Evolutionary conservation across 73 alveolate genomes (phyloP).

Genomic region (Uronychia setigera): DNA sequence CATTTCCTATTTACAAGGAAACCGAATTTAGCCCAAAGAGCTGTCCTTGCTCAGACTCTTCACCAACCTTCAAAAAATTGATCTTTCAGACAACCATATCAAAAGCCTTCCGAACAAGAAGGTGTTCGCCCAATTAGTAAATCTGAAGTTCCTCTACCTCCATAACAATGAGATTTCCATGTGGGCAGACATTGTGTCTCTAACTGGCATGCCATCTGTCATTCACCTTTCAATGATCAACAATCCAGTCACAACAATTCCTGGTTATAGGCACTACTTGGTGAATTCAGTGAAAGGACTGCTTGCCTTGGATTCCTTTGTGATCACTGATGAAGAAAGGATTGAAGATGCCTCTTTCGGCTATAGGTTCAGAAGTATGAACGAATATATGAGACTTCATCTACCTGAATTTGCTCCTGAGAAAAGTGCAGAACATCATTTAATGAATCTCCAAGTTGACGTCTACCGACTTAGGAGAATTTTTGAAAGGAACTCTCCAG

Average conservation of each 20-base stretch:
- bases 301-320: constrained; percentile 52
- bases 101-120: constrained; percentile 20
- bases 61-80: constrained; percentile 30
- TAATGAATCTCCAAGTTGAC: constrained; percentile 53
- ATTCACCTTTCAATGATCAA: constrained; percentile 44
- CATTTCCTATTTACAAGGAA: constrained; percentile 56
- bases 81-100: constrained; percentile 25
- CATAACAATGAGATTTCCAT: constrained; percentile 40
- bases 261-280: constrained; percentile 60
- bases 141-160: constrained; percentile 47
- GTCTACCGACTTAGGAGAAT: constrained; percentile 45
- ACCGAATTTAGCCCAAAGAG: constrained; percentile 20
- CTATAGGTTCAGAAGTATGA: constrained; percentile 32
- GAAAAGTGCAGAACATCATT: constrained; percentile 51
- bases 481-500: constrained; percentile 43
- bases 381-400: constrained; percentile 49
- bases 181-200: constrained; percentile 43
- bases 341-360: constrained; percentile 23
- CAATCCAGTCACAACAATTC: constrained; percentile 40
- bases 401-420: constrained; percentile 40
- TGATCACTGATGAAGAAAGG: constrained; percentile 68
- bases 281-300: constrained; percentile 38
- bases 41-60: constrained; percentile 4
- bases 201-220: constrained; percentile 31
- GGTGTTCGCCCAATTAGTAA: constrained; percentile 5